Conservation (phyloP, 148 eudicot genomes). For the Vaccinium vitisidaea region DNA sequence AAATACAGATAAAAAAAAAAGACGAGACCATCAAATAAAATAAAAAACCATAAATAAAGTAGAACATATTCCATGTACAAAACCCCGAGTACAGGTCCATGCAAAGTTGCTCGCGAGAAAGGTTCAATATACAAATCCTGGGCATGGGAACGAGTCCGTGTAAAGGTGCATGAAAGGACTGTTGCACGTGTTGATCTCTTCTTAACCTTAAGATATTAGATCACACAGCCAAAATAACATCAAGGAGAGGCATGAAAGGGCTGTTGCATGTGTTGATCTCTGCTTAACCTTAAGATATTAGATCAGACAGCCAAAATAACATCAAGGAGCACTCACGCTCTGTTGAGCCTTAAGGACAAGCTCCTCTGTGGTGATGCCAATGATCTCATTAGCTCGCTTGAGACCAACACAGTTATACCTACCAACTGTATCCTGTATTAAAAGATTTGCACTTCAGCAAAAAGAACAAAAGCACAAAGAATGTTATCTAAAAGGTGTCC, state of each 20-base stretch:
- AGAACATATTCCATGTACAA: background rate
- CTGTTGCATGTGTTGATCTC: background rate
- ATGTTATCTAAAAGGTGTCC: too few species aligned
- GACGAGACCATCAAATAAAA: too few species aligned
- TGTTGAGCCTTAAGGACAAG: slow-evolving; percentile 59
- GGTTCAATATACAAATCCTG: too few species aligned
- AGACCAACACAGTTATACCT: slow-evolving; percentile 63
- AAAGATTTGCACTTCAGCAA: background rate
- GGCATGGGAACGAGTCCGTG: too few species aligned
- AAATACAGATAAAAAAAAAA: too few species aligned
- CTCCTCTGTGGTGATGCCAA: slow-evolving; percentile 86
- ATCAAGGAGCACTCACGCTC: slow-evolving; percentile 24
- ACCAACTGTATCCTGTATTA: slow-evolving; percentile 68
- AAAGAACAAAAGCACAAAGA: background rate
- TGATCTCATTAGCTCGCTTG: slow-evolving; percentile 84
- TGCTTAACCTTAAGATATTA: background rate
- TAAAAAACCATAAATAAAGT: background rate
- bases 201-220: background rate
- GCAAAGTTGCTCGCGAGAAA: too few species aligned
- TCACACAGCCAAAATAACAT: background rate
- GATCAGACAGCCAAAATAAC: background rate
- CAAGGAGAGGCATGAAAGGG: slow-evolving; percentile 14
- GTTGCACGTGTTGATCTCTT: background rate
- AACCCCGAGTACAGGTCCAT: background rate
- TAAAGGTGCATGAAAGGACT: background rate